These are phyloP conservation scores for Evansstolkia leycettana DNA, from an alignment of 495 filamentous ascomycete genomes.

Conservation along the genomic window DNA sequence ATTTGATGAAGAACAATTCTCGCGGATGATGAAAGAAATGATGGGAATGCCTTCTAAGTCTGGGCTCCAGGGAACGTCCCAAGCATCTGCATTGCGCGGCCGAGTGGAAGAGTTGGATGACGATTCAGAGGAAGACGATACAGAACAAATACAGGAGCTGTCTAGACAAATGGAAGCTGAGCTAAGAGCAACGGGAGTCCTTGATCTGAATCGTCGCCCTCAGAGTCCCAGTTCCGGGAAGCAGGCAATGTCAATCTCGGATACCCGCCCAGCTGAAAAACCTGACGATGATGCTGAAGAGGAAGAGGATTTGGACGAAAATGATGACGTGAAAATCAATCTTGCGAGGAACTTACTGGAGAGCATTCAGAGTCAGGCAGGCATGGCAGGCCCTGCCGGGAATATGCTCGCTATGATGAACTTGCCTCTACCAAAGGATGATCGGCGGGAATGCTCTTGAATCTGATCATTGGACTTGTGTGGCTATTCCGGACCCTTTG, in stretches of 20 bases:
- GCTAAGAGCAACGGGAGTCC: slow-evolving; percentile 60
- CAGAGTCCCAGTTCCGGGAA: slow-evolving; percentile 2
- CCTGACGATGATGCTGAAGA: slow-evolving; percentile 26
- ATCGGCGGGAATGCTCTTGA: slow-evolving; percentile 15
- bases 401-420: slow-evolving; percentile 83
- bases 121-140: slow-evolving; percentile 45
- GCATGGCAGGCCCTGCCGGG: slow-evolving; percentile 70
- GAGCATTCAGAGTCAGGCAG: slow-evolving; percentile 79
- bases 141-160: slow-evolving; percentile 56
- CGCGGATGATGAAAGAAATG: slow-evolving; percentile 86
- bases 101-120: slow-evolving; percentile 35
- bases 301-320: slow-evolving; percentile 10
- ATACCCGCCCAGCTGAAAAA: no score
- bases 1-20: slow-evolving; percentile 78
- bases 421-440: slow-evolving; percentile 65
- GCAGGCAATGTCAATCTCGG: slow-evolving; percentile 11
- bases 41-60: slow-evolving; percentile 58
- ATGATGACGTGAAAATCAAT: slow-evolving; percentile 70
- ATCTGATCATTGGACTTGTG: slow-evolving; percentile 1
- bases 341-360: slow-evolving; percentile 86
- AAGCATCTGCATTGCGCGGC: slow-evolving; percentile 14
- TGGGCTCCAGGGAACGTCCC: slow-evolving; percentile 12
- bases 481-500: slow-evolving; percentile 7
- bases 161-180: slow-evolving; percentile 74
- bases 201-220: slow-evolving; percentile 44